Base-by-base conservation (phyloP, 2,329 filamentous ascomycete species). In the Zalaria sp. region DNA sequence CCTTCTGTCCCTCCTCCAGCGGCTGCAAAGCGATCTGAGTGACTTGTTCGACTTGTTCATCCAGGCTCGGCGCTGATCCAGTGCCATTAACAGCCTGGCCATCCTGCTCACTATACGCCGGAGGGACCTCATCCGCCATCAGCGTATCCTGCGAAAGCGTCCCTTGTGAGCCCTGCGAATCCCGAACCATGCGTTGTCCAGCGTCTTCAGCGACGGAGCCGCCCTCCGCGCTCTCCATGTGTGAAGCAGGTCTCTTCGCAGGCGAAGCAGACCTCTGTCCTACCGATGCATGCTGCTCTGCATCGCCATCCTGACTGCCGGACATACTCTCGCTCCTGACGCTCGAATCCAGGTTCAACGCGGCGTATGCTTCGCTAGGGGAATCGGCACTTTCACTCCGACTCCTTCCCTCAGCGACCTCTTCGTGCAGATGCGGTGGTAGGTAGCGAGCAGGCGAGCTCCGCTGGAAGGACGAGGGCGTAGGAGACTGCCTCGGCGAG, bases 21-120 rank as follows among this genome's bases (percentile, higher is more conserved):
- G 73, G 69, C 52, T 56, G 58, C 50, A 71, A 63, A 26, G 74
- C 59, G 26, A 88, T 62, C 28, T 70, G 69, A 52, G 75, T 72
- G 39, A 95, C 84, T 32, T 76, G 76, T 43, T 72, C 73, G 44
- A 94, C 78, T 59, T 95, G 89, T 38, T 77, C 71, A 49, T 84
- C 79, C 47, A 78, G 66, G 3, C 69, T 61, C 8, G 68, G 71
- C 46, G 34, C 38, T 18, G 18, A 18, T 18, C 18, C 18, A 18
- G 18, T 18, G 18, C 18, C 18, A 41, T 39, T 45, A 47, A 10
- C 26, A 7, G 37, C n/a, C n/a, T 29, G 27, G 25, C n/a, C 18
- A 25, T 45, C 18, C 27, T 41, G 42, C 5, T 34, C 27, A 27
- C 54, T 54, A 39, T 64, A 58, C 7, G 39, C 54, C 50, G 31